Conservation (phyloP, 208 protist species). For the Herpetomonas tarakana region DNA sequence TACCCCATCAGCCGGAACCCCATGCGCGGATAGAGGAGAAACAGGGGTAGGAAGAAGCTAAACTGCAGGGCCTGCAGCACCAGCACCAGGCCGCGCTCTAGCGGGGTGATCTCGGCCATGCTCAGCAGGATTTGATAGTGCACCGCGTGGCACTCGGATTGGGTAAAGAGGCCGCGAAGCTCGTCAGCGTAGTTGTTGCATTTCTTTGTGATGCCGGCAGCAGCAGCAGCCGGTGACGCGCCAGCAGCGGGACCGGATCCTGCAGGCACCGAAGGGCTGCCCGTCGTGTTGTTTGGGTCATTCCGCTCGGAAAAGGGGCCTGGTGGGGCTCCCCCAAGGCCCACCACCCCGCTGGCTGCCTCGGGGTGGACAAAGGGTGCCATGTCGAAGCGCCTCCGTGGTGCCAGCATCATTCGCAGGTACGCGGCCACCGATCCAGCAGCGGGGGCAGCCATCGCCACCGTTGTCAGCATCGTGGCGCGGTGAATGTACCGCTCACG, state of each 20-base stretch:
- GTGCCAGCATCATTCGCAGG: constrained; percentile 39
- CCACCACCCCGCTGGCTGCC: not conserved
- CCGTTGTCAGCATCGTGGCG: constrained; percentile 66
- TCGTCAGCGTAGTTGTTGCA: constrained; percentile 24
- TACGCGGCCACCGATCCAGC: constrained; percentile 47
- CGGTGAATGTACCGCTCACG: constrained; percentile 73
- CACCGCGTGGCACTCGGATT: constrained; percentile 61
- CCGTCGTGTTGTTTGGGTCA: too few species aligned
- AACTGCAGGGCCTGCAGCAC: constrained; percentile 50
- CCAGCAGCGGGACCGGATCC: not conserved
- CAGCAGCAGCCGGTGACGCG: not conserved
- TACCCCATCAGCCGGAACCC: constrained; percentile 75
- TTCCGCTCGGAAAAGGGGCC: not conserved
- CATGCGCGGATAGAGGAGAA: constrained; percentile 62
- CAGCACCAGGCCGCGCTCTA: constrained; percentile 50
- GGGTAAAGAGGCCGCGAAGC: constrained; percentile 51
- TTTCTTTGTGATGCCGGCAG: not conserved
- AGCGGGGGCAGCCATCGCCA: constrained; percentile 43
- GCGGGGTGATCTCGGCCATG: constrained; percentile 54
- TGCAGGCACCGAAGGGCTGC: too few species aligned
- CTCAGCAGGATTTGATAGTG: constrained; percentile 57
- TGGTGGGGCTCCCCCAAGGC: not conserved
- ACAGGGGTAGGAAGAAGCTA: constrained; percentile 42
- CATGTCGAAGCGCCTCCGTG: not conserved
- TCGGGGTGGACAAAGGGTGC: not conserved